A percentile compares a stretch with the other conserved stretches of the same genome.
phyloP scores from a whole-genome alignment of 345 rosid genomes.

The Leavenworthia alabamica region DNA sequence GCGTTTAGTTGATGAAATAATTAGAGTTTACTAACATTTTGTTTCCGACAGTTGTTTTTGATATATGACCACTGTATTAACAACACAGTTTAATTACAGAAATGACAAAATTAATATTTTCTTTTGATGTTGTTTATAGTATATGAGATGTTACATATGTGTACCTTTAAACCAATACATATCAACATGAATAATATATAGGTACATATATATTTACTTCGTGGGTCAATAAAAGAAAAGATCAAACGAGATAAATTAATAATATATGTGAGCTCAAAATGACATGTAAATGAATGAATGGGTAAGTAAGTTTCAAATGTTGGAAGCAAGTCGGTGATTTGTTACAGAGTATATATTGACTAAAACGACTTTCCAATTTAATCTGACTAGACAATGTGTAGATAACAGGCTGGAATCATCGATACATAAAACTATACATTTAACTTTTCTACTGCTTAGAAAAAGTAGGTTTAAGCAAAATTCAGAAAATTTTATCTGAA shows the following conservation, averaged over 20 bases:
- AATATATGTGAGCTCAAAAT: not conserved
- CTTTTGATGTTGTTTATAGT: not conserved
- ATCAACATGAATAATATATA: not conserved
- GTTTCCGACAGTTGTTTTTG: too few species aligned
- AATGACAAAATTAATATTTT: not conserved
- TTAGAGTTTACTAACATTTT: conserved; percentile 10
- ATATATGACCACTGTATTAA: not conserved
- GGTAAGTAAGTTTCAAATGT: not conserved
- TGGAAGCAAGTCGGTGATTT: conserved; percentile 24
- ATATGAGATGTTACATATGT: not conserved
- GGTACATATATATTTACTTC: not conserved
- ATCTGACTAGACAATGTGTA: conserved; percentile 27
- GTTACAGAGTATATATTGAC: conserved; percentile 13
- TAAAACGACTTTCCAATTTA: conserved; percentile 18
- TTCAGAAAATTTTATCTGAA: too few species aligned
- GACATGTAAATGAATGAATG: not conserved
- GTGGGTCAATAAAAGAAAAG: conserved; percentile 23
- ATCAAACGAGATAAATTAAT: conserved; percentile 7
- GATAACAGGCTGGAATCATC: too few species aligned
- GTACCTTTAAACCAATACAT: not conserved
- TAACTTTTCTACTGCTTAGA: too few species aligned
- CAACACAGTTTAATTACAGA: not conserved
- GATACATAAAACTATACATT: too few species aligned
- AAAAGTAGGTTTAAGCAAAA: too few species aligned
- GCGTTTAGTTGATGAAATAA: conserved; percentile 27